Percentiles rank a stretch among this genome's conserved stretches.
phyloP scores from a whole-genome alignment of 495 filamentous ascomycete species.

The Polyplosphaeria fusca region DNA sequence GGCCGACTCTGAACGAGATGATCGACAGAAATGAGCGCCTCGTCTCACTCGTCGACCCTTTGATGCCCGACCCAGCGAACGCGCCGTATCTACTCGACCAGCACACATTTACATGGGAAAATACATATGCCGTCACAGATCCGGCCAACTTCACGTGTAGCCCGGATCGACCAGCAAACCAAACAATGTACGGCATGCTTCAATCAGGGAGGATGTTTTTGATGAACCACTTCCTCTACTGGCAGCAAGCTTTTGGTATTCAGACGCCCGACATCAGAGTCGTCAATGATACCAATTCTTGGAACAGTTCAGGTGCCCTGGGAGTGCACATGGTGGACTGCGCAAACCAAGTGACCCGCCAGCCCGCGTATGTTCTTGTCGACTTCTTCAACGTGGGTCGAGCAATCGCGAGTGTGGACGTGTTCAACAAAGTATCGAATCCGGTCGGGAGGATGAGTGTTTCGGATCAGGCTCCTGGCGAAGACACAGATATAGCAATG shows the following conservation, averaged over 20 bases:
- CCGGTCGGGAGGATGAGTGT: conserved; percentile 29
- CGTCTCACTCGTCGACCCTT: conserved; percentile 35
- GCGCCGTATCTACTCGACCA: conserved; percentile 42
- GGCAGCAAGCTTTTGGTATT: conserved; percentile 33
- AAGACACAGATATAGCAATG: too few species aligned
- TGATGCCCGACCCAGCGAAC: conserved; percentile 23
- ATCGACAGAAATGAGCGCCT: conserved; percentile 36
- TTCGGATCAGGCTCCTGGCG: too few species aligned
- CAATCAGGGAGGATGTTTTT: conserved; percentile 33
- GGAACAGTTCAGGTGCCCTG: conserved; percentile 30
- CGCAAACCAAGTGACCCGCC: neutral
- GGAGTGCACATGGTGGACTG: conserved; percentile 30
- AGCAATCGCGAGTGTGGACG: conserved; percentile 35
- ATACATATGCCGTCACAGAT: conserved; percentile 33
- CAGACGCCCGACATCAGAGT: conserved; percentile 35
- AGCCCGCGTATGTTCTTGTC: conserved; percentile 31
- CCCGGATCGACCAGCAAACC: conserved; percentile 22
- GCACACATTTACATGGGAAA: conserved; percentile 42
- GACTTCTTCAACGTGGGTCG: conserved; percentile 42
- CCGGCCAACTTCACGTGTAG: conserved; percentile 34
- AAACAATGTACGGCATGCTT: conserved; percentile 9
- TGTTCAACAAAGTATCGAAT: conserved; percentile 34
- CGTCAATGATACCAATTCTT: conserved; percentile 31
- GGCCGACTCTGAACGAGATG: conserved; percentile 38
- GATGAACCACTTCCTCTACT: conserved; percentile 42